Evolutionary conservation across 371 early-diverging fungal genomes (phyloP).

Genomic region (Encephalitozoon cuniculi): DNA sequence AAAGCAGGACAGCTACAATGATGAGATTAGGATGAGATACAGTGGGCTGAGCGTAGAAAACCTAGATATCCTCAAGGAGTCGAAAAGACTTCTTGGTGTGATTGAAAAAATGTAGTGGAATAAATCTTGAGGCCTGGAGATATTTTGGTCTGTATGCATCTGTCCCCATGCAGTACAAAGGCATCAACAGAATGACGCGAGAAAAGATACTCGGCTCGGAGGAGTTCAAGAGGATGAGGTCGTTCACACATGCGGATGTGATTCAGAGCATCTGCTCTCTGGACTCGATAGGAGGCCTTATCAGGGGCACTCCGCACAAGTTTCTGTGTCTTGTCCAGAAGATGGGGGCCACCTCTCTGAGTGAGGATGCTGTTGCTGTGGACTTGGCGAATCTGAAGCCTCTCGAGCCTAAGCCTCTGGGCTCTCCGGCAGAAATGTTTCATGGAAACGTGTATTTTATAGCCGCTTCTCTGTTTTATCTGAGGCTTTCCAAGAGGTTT

Average conservation of each 20-base stretch:
- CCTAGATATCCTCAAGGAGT: slow-evolving; percentile 33
- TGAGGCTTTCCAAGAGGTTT: slow-evolving; percentile 13
- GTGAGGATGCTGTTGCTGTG: neutral
- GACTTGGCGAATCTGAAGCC: neutral
- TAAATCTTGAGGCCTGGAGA: neutral
- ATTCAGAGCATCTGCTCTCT: neutral
- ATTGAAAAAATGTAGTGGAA: slow-evolving; percentile 29
- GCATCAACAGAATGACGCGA: neutral
- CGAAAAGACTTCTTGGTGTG: slow-evolving; percentile 18
- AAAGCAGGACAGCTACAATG: slow-evolving; percentile 50
- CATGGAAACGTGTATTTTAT: neutral
- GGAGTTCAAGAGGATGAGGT: neutral
- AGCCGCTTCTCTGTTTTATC: neutral
- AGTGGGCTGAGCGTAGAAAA: slow-evolving; percentile 7
- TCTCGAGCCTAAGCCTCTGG: neutral
- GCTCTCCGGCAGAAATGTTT: neutral
- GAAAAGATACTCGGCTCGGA: slow-evolving; percentile 1
- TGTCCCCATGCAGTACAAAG: neutral
- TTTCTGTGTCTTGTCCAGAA: neutral
- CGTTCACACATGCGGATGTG: neutral
- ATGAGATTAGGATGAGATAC: slow-evolving; percentile 37
- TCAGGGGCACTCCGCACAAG: neutral
- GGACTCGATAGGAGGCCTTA: neutral
- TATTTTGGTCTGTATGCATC: neutral
- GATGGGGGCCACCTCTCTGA: neutral